A percentile compares a stretch with the other conserved stretches of the same genome.
phyloP scores from a whole-genome alignment of 805 yeast genomes.

The Priceomyces medius region DNA sequence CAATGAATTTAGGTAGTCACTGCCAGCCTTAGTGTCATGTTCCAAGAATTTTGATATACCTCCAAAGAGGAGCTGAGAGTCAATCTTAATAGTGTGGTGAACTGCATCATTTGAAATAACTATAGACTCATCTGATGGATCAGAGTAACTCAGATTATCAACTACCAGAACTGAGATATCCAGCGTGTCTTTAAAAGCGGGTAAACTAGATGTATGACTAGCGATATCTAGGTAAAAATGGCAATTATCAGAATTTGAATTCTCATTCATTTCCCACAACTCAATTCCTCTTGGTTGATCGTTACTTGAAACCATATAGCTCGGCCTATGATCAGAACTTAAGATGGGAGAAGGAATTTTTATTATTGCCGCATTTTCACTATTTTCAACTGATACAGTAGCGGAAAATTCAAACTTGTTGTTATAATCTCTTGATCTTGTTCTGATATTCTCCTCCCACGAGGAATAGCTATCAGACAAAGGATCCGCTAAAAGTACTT shows the following conservation, averaged over 20 bases:
- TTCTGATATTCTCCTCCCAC: constrained; percentile 30
- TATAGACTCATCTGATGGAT: constrained; percentile 32
- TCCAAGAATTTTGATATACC: constrained; percentile 32
- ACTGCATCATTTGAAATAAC: constrained; percentile 12
- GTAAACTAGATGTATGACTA: constrained; percentile 15
- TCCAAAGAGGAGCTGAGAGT: constrained; percentile 22
- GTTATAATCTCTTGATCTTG: constrained; percentile 19
- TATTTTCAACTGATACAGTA: constrained; percentile 4
- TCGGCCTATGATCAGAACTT: constrained; percentile 24
- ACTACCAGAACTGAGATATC: constrained; percentile 15
- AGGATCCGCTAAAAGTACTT: constrained; percentile 41
- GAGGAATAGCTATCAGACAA: constrained; percentile 28
- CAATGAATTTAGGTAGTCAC: constrained; percentile 26
- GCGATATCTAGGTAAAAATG: constrained; percentile 25
- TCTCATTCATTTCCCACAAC: constrained; percentile 22
- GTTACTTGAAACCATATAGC: constrained; percentile 12
- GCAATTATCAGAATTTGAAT: constrained; percentile 12
- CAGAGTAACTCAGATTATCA: constrained; percentile 39
- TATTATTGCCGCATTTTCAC: constrained; percentile 12
- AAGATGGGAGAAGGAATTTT: constrained; percentile 31
- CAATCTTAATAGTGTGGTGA: constrained; percentile 30
- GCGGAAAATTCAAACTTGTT: constrained; percentile 19
- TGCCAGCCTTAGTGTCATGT: constrained; percentile 32
- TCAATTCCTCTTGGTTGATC: constrained; percentile 16
- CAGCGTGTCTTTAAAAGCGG: not conserved